Evolutionary conservation across 2,329 filamentous ascomycete genomes (phyloP).

Genomic region (Pseudogymnoascus sp.): DNA sequence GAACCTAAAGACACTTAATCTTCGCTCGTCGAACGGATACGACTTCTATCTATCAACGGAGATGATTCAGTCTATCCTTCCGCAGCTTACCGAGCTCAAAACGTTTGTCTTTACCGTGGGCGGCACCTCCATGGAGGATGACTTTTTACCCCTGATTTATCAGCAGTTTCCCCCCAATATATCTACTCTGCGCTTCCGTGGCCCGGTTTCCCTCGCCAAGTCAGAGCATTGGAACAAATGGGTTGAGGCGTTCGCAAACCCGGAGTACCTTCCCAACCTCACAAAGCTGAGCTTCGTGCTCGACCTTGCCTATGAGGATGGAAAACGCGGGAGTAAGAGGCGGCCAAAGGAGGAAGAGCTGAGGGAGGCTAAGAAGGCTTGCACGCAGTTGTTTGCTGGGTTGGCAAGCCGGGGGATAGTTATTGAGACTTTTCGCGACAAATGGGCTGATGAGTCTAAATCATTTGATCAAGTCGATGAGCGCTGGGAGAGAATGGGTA

Average conservation of each 20-base stretch:
- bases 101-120: background rate
- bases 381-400: background rate
- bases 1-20: background rate
- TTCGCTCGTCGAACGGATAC: background rate
- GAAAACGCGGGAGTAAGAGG: background rate
- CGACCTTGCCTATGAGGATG: constrained; percentile 20
- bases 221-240: background rate
- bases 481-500: background rate
- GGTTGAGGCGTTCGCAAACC: background rate
- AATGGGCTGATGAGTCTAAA: background rate
- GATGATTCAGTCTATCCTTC: background rate
- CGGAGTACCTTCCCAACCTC: background rate
- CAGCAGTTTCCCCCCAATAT: background rate
- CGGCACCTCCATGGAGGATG: background rate
- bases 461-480: background rate
- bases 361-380: background rate
- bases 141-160: background rate
- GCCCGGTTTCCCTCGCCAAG: background rate
- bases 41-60: background rate
- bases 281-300: background rate
- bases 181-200: background rate
- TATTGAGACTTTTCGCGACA: background rate
- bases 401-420: background rate
- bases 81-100: background rate
- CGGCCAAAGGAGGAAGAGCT: background rate